Evolutionary conservation across 2,329 filamentous ascomycete genomes (phyloP).

Genomic region (Diaporthe amygdali): DNA sequence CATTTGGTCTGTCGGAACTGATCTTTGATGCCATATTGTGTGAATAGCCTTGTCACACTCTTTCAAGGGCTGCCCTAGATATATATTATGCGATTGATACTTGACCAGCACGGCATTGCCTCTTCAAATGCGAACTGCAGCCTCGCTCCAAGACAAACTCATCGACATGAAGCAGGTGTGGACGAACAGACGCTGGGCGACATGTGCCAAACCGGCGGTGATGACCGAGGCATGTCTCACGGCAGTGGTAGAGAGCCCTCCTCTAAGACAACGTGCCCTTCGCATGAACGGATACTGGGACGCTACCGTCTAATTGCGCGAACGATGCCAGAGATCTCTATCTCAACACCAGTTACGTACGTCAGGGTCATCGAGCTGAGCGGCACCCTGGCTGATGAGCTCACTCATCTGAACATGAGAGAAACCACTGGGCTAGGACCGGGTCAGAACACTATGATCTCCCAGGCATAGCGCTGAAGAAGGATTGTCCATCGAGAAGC

Average conservation of each 20-base stretch:
- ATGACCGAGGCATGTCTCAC: not conserved
- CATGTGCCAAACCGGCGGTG: not conserved
- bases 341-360: not conserved
- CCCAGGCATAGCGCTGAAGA: not conserved
- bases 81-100: not conserved
- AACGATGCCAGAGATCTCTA: not conserved
- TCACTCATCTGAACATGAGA: not conserved
- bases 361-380: not conserved
- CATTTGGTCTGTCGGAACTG: not conserved
- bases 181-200: not conserved
- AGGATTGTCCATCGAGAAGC: not conserved
- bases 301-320: not conserved
- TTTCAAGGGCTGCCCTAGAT: not conserved
- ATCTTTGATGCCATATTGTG: not conserved
- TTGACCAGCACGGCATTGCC: not conserved
- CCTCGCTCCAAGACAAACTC: not conserved
- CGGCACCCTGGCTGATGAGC: not conserved
- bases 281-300: not conserved
- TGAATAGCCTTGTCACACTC: not conserved
- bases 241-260: not conserved
- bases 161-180: not conserved
- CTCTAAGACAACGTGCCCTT: conserved; percentile 6
- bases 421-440: not conserved
- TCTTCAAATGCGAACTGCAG: not conserved
- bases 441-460: not conserved